phyloP scores from a whole-genome alignment of 192 early-diverging fungal genomes.

The Coemansia sp. region DNA sequence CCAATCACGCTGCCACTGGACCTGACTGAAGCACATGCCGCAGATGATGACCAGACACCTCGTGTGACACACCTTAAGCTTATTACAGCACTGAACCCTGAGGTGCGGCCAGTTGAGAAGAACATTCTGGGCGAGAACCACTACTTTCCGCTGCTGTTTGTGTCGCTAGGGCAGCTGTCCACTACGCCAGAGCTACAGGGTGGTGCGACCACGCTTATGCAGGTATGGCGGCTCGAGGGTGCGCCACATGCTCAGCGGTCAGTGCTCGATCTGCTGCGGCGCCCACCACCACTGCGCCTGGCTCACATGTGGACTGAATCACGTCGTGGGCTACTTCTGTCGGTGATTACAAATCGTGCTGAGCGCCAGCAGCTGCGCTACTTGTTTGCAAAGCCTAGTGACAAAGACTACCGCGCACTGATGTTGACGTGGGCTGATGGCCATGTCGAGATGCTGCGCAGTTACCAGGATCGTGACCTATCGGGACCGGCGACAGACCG shows the following conservation, averaged over 20 bases:
- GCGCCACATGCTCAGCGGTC: conserved; percentile 46
- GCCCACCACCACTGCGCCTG: conserved; percentile 41
- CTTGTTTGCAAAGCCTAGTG: conserved; percentile 50
- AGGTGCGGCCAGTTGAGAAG: conserved; percentile 40
- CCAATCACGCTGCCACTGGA: conserved; percentile 29
- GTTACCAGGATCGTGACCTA: conserved; percentile 33
- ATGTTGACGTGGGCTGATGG: conserved; percentile 55
- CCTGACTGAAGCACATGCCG: background rate
- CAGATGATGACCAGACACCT: conserved; percentile 11
- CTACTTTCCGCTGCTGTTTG: conserved; percentile 51
- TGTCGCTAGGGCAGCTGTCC: conserved; percentile 27
- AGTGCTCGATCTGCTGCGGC: conserved; percentile 34
- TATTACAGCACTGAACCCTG: conserved; percentile 52
- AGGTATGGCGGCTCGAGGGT: conserved; percentile 50
- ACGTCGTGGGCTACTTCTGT: conserved; percentile 39
- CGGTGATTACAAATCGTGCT: conserved; percentile 48
- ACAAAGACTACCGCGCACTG: conserved; percentile 51
- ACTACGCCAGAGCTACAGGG: background rate
- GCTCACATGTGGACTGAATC: conserved; percentile 45
- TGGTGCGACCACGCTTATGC: conserved; percentile 31
- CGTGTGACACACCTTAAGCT: conserved; percentile 50
- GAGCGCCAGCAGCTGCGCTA: conserved; percentile 57
- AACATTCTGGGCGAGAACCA: conserved; percentile 50
- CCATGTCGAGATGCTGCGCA: conserved; percentile 51
- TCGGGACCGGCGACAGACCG: conserved; percentile 9